These are phyloP conservation scores for Sarocladium brachiariae DNA, from an alignment of 2,329 filamentous ascomycete species.

Conservation along the genomic window DNA sequence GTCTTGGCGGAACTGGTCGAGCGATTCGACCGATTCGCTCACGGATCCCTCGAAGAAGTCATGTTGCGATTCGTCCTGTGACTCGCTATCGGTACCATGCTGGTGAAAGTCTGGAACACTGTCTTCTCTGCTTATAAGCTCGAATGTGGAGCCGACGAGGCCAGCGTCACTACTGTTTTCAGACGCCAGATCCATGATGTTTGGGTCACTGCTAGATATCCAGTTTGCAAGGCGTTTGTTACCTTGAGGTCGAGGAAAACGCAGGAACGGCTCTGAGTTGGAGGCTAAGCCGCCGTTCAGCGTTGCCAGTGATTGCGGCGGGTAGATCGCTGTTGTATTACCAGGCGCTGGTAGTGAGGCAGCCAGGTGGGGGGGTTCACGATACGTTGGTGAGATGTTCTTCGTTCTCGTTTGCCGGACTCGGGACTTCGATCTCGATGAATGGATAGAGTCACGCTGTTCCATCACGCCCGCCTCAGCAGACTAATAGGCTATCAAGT, in stretches of 20 bases:
- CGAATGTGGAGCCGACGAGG: slow-evolving; percentile 50
- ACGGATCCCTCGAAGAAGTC: slow-evolving; percentile 37
- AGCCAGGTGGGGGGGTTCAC: slow-evolving; percentile 1
- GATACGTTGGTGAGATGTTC: not conserved
- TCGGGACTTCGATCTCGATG: slow-evolving; percentile 21
- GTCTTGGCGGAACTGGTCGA: slow-evolving; percentile 41
- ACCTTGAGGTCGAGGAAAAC: slow-evolving; percentile 50
- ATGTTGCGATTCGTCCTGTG: slow-evolving; percentile 35
- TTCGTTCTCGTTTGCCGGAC: slow-evolving; percentile 1
- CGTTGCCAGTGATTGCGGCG: not conserved
- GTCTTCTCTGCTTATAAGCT: slow-evolving; percentile 39
- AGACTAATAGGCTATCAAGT: slow-evolving; percentile 19
- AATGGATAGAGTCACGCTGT: slow-evolving; percentile 30
- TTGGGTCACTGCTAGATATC: slow-evolving; percentile 50
- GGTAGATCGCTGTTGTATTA: not conserved
- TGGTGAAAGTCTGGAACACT: slow-evolving; percentile 6
- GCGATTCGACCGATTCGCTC: slow-evolving; percentile 42
- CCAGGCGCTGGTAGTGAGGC: slow-evolving; percentile 1
- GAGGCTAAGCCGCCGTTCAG: slow-evolving; percentile 20
- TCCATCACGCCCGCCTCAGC: slow-evolving; percentile 38
- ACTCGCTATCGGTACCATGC: slow-evolving; percentile 38
- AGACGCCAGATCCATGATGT: slow-evolving; percentile 46
- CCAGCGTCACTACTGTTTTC: slow-evolving; percentile 35
- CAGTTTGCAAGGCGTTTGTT: slow-evolving; percentile 51
- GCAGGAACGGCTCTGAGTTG: slow-evolving; percentile 42